Evolutionary conservation across 495 filamentous ascomycete species (phyloP).

Genomic region (Neurospora terricola): DNA sequence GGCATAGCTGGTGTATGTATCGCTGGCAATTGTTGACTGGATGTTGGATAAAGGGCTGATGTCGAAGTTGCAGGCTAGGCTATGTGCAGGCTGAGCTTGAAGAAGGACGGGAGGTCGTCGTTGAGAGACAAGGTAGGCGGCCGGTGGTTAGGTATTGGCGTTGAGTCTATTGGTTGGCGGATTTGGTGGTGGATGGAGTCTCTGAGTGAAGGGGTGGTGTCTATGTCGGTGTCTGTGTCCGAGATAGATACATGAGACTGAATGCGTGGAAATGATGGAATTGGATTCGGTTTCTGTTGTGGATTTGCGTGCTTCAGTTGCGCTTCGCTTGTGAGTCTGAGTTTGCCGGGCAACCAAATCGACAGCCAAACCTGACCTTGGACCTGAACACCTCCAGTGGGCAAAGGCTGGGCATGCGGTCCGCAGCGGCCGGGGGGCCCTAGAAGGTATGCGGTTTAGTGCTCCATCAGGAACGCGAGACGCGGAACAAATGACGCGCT

Average conservation of each 20-base stretch:
- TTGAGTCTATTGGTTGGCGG: background rate
- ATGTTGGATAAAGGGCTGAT: background rate
- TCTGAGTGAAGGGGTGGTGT: background rate
- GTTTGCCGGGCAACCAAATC: background rate
- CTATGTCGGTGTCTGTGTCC: background rate
- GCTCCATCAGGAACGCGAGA: background rate
- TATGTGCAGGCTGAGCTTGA: background rate
- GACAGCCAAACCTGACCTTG: background rate
- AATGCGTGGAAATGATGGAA: background rate
- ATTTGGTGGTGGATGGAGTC: background rate
- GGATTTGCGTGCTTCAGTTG: background rate
- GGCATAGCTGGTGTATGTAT: background rate
- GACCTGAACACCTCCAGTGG: background rate
- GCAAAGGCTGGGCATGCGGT: background rate
- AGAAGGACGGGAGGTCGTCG: background rate
- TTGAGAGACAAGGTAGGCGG: background rate
- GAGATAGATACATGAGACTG: background rate
- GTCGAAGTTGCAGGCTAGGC: background rate
- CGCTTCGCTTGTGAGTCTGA: background rate
- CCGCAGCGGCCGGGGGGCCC: background rate
- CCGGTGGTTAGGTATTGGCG: background rate
- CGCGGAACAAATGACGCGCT: background rate
- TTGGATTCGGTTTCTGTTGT: background rate
- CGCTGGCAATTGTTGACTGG: background rate
- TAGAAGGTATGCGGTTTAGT: background rate